phyloP scores from a whole-genome alignment of 768 basidiomycete species.

The Rhizopogon vesiculosus region DNA sequence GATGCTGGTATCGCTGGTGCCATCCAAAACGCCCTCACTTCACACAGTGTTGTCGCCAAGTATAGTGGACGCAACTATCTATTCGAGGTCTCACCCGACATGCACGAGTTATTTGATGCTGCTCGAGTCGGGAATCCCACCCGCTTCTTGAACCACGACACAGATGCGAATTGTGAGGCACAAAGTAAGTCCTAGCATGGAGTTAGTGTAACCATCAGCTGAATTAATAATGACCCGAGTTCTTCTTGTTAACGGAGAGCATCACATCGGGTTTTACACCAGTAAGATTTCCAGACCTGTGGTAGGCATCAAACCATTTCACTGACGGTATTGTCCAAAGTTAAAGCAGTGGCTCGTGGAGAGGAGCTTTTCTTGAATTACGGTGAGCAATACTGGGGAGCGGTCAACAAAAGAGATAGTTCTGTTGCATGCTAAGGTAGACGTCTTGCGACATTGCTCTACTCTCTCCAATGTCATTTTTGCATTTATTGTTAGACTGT shows the following conservation, averaged over 20 bases:
- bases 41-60: conserved; percentile 7
- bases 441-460: no score
- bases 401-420: no score
- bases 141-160: conserved; percentile 38
- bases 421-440: no score
- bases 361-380: conserved; percentile 34
- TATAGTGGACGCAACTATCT: conserved; percentile 29
- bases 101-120: conserved; percentile 28
- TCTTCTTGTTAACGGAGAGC: conserved; percentile 27
- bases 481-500: neutral
- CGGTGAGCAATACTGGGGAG: conserved; percentile 25
- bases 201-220: neutral
- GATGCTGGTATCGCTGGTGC: no score
- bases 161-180: conserved; percentile 17
- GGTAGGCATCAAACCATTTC: neutral
- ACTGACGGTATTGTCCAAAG: conserved; percentile 3
- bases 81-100: conserved; percentile 18
- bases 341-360: conserved; percentile 20
- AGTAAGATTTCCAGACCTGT: conserved; percentile 20
- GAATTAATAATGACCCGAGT: conserved; percentile 10
- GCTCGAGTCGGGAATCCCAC: conserved; percentile 39
- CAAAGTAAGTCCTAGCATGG: conserved; percentile 15
- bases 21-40: neutral
- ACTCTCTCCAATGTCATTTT: neutral
- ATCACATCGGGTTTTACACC: conserved; percentile 31